Conservation (phyloP, 768 basidiomycete species). For the Boletus fagicola region DNA sequence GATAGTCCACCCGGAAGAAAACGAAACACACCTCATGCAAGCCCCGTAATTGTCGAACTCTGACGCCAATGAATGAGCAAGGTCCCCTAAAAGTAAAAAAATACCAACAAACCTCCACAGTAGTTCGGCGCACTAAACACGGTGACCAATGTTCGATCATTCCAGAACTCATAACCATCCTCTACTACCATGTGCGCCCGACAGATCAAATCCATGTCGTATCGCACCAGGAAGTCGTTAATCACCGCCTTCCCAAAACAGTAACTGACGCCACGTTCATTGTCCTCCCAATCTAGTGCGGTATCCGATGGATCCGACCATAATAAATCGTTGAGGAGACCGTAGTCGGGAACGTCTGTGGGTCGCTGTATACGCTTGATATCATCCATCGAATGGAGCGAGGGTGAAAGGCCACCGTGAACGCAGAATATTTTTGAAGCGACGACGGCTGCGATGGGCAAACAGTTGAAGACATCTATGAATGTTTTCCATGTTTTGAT, state of each 20-base stretch:
- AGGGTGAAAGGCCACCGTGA: conserved; percentile 92
- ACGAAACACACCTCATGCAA: conserved; percentile 74
- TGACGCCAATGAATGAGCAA: conserved; percentile 33
- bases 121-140: conserved; percentile 99
- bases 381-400: conserved; percentile 95
- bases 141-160: conserved; percentile 95
- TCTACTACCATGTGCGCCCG: conserved; percentile 99
- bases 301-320: conserved; percentile 99
- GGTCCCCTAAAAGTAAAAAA: neutral
- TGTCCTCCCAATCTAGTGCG: conserved; percentile 98
- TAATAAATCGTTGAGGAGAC: conserved; percentile 91
- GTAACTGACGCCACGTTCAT: conserved; percentile 97
- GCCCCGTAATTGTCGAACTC: conserved; percentile 96
- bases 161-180: conserved; percentile 99
- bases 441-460: conserved; percentile 97
- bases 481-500: conserved; percentile 99
- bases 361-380: conserved; percentile 97
- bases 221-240: conserved; percentile 90
- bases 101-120: conserved; percentile 76
- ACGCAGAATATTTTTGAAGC: conserved; percentile 99
- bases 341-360: conserved; percentile 98
- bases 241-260: conserved; percentile 98
- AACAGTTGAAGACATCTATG: conserved; percentile 98
- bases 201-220: conserved; percentile 99
- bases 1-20: neutral